Evolutionary conservation across 83 land plant species (phyloP).

Genomic region (Thuja plicata): DNA sequence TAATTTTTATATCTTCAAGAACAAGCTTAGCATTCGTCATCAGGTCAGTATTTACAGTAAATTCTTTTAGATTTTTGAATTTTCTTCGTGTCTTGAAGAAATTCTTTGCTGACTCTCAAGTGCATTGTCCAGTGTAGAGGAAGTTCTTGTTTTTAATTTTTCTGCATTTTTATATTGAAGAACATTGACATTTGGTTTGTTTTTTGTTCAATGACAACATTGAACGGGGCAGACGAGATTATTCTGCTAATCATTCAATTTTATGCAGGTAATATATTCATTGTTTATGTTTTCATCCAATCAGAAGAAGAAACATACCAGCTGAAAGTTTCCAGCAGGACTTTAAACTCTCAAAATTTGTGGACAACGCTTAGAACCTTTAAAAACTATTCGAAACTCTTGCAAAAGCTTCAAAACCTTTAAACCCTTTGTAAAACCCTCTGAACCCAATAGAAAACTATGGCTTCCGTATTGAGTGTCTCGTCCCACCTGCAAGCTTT

Average conservation of each 20-base stretch:
- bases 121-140: background rate
- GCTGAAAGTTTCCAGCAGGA: background rate
- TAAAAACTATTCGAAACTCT: too few species aligned
- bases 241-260: background rate
- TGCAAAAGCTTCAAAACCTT: too few species aligned
- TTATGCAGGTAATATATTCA: background rate
- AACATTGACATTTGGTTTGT: background rate
- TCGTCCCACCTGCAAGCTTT: slow-evolving; percentile 31
- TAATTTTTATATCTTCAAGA: background rate
- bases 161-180: background rate
- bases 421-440: background rate
- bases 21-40: background rate
- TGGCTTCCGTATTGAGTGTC: slow-evolving; percentile 40
- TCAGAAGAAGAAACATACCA: background rate
- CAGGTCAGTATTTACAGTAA: background rate
- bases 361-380: background rate
- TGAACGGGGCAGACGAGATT: background rate
- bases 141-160: background rate
- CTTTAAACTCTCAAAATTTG: background rate
- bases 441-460: background rate
- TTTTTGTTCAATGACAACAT: background rate
- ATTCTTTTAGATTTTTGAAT: background rate
- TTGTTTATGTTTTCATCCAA: background rate
- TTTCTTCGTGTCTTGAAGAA: too few species aligned
- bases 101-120: background rate